Evolutionary conservation across 345 rosid species (phyloP), one percentile per base, ranked within the genome.

Genomic region (Rhizophora mangle): DNA sequence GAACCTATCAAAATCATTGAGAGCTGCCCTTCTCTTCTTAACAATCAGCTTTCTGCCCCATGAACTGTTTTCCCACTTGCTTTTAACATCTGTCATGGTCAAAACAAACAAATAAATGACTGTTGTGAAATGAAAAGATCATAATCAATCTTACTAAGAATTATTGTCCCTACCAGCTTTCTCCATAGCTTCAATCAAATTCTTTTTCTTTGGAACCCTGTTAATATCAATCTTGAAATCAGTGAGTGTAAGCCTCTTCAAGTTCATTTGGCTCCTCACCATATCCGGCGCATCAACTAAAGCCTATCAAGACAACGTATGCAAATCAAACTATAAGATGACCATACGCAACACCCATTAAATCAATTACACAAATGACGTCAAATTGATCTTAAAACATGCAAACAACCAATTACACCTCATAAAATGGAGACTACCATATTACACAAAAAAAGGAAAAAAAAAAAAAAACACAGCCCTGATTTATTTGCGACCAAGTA

Each of bases 211-310:
- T 0, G 97, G 96, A 43, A 90, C 88, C 65, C 96, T 77, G 65
- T 85, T 82, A 68, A 94, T 94, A 20, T 89, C 93, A 73, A 91
- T 86, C 56, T 82, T 93, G 64, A 94, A 91, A 71, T 94, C 96
- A 0, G 98, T 91, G 1, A 94, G 91, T 8, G 96, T 80, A 32
- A 94, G 85, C 77, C 98, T 91, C 90, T 94, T 94, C 75, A 94
- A 91, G 65, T 91, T 91, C 84, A 89, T 94, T 80, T 91, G 98
- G 70, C 88, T 72, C 74, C 98, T 86, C 64, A 91, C 93, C 95
- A 89, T 89, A 74, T 88, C 96, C 10, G 96, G 96, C 20, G 99
- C 92, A 69, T 95, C 99, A 26, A 95, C 97, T 13, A 95, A 85
- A 52, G 97, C 99, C 99, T 95, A 71, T 20, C 54, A 78, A 62